phyloP scores from a whole-genome alignment of 176 grass and related monocot species.

The Lolium rigidum region DNA sequence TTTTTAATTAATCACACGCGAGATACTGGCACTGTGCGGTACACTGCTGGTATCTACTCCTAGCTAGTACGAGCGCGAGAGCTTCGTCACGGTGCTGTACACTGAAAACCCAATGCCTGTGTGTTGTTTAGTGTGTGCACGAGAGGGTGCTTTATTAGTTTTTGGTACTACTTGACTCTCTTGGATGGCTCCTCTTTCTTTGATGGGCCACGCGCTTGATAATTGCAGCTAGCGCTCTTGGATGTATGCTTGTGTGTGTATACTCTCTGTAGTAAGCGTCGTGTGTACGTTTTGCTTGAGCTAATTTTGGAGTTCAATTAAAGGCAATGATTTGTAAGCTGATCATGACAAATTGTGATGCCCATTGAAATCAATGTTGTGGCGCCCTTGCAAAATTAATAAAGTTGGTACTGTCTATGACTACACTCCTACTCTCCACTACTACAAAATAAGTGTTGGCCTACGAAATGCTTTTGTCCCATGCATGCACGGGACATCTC shows the following conservation, averaged over 20 bases:
- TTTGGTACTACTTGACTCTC: slow-evolving; percentile 26
- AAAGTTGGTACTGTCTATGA: not conserved
- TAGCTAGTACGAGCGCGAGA: slow-evolving; percentile 8
- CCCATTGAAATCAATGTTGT: not conserved
- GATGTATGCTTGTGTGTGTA: not conserved
- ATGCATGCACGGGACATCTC: no score
- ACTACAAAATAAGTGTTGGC: no score
- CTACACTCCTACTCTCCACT: no score
- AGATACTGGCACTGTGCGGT: slow-evolving; percentile 34
- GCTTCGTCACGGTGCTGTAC: slow-evolving; percentile 37
- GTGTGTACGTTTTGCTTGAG: slow-evolving; percentile 10
- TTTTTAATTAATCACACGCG: slow-evolving; percentile 18
- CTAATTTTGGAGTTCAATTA: slow-evolving; percentile 28
- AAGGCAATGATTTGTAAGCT: not conserved
- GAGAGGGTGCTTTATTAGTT: slow-evolving; percentile 44
- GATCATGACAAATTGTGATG: not conserved
- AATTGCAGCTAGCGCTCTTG: slow-evolving; percentile 36
- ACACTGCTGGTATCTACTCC: slow-evolving; percentile 23
- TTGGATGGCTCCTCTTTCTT: slow-evolving; percentile 24
- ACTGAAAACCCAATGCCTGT: slow-evolving; percentile 41
- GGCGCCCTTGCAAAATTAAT: not conserved
- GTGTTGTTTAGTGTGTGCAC: slow-evolving; percentile 51
- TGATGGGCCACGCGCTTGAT: slow-evolving; percentile 26
- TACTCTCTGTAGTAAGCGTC: not conserved
- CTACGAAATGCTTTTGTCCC: no score